Evolutionary conservation across 495 filamentous ascomycete species (phyloP).

Genomic region (Talaromyces adpressus): DNA sequence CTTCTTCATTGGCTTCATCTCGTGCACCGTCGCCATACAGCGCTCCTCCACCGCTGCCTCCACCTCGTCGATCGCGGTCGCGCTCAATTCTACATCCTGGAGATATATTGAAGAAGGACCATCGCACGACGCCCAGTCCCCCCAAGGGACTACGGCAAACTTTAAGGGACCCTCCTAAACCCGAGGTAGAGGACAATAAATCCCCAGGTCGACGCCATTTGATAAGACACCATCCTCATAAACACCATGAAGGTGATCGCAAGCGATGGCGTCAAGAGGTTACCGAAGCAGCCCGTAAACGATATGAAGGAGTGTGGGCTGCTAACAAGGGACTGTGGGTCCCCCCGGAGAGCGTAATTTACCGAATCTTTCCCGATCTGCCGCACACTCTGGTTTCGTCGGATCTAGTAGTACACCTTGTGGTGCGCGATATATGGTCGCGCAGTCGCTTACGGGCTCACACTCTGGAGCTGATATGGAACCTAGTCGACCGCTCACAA

Average conservation of each 20-base stretch:
- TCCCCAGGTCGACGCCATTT: conserved; percentile 34
- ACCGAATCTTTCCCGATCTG: not conserved
- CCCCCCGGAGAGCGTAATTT: conserved; percentile 11
- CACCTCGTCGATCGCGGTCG: conserved; percentile 42
- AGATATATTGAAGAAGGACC: conserved; percentile 27
- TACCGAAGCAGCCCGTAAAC: conserved; percentile 68
- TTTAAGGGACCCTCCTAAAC: conserved; percentile 55
- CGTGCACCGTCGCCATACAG: conserved; percentile 48
- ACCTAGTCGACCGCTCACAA: conserved; percentile 63
- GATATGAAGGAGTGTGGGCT: conserved; percentile 98
- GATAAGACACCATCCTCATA: conserved; percentile 65
- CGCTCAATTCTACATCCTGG: conserved; percentile 32
- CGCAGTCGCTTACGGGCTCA: conserved; percentile 63
- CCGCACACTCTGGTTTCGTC: conserved; percentile 9
- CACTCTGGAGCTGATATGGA: conserved; percentile 75
- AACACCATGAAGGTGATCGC: conserved; percentile 81
- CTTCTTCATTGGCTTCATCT: conserved; percentile 73
- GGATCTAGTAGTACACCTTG: conserved; percentile 65
- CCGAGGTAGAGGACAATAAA: conserved; percentile 52
- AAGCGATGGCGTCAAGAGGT: conserved; percentile 78
- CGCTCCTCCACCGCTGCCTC: conserved; percentile 32
- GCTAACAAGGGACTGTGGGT: conserved; percentile 74
- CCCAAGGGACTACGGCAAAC: conserved; percentile 61
- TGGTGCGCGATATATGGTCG: conserved; percentile 81
- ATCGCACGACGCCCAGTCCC: conserved; percentile 47